Evolutionary conservation across 2,329 filamentous ascomycete genomes (phyloP), one percentile per base, ranked within the genome.

Genomic region (Aspergillus sp.): DNA sequence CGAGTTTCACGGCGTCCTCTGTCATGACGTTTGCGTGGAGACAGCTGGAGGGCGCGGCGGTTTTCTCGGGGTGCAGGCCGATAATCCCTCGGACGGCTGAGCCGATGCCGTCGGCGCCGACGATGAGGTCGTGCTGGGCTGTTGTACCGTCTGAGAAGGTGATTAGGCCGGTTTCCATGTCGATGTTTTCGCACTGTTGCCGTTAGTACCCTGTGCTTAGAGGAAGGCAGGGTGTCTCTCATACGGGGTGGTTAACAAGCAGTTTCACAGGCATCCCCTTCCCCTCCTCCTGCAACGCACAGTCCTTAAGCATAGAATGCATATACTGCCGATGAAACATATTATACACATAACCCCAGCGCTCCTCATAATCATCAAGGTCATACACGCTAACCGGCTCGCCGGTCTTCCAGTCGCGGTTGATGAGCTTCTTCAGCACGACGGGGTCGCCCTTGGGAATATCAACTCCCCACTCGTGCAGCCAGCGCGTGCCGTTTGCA

Each of bases 241-340:
- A 63, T 71, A 82, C 82, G 66, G 64, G 63, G 54, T 89, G 82
- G 63, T 90, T 87, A 0, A 89, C 82, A 1, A 82, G 58, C 2
- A 90, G 70, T 64, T 77, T 81, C 0, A 80, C 85, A 0, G 87
- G 85, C 1, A 63, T 73, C 0, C 87, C 87, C 46, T 81, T 77
- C 0, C 87, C 87, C 49, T 82, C 79, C 7, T 71, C 68, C 17
- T 82, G 80, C 62, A 85, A 59, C 0, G 87, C 88, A 54, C 80
- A 78, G 22, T 89, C 85, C 77, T 84, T 87, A 25, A 90, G 73
- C 87, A 90, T 89, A 7, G 78, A 71, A 67, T 90, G 88, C 88
- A 90, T 90, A 64, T 89, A 83, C 68, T 89, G 85, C 0, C 88
- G 80, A 69, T 90, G 88, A 66, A 90, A 90, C 86, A 89, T 89